Conservation (phyloP, 768 basidiomycete genomes). For the Trametes punicea region DNA sequence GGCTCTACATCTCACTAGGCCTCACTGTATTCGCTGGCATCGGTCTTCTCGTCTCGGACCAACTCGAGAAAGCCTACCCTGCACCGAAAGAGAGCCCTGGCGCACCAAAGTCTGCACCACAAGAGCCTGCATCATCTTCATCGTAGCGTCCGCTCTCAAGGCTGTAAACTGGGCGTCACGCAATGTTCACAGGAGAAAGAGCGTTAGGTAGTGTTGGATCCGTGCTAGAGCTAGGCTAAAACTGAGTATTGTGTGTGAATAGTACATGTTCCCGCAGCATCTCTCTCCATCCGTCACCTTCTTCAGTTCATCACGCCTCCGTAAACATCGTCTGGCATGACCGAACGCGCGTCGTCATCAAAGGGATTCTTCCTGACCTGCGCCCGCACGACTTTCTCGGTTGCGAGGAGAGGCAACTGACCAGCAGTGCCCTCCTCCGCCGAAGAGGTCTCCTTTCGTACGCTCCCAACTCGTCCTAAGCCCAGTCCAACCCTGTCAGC, state of each 20-base stretch:
- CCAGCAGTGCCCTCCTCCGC: background rate
- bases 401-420: background rate
- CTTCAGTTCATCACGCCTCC: slow-evolving; percentile 14
- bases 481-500: slow-evolving; percentile 6
- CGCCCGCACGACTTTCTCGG: background rate
- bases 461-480: background rate
- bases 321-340: slow-evolving; percentile 17
- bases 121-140: background rate
- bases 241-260: slow-evolving; percentile 2
- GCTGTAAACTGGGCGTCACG: background rate
- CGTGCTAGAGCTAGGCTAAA: slow-evolving; percentile 15
- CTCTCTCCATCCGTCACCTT: background rate
- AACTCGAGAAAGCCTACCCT: slow-evolving; percentile 28
- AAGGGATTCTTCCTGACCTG: slow-evolving; percentile 1
- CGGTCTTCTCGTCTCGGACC: slow-evolving; percentile 31
- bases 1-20: slow-evolving; percentile 32
- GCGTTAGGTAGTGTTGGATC: slow-evolving; percentile 7
- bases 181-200: background rate
- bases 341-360: slow-evolving; percentile 3
- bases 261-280: slow-evolving; percentile 2
- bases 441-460: background rate
- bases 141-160: background rate
- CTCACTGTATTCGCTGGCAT: slow-evolving; percentile 30
- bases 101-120: background rate
- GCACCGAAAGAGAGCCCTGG: slow-evolving; percentile 4